A percentile compares a stretch with the other conserved stretches of the same genome.
These are phyloP conservation scores for Macrophomina pseudophaseolina DNA, from an alignment of 2,329 filamentous ascomycete genomes.

Conservation along the genomic window DNA sequence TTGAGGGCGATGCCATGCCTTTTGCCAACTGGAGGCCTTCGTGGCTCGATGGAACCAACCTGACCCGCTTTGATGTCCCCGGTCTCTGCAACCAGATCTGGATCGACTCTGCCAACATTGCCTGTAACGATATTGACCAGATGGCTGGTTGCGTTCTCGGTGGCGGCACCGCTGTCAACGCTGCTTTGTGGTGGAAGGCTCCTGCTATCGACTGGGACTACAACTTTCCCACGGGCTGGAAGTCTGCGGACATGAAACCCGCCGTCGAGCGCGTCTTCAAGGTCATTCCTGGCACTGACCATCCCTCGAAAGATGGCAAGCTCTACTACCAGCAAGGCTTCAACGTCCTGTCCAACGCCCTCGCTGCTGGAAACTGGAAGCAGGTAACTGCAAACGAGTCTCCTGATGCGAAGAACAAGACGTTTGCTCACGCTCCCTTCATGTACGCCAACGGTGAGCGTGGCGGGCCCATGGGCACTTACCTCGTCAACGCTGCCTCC, in stretches of 20 bases:
- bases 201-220: conserved; percentile 71
- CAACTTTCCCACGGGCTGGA: conserved; percentile 76
- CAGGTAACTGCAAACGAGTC: conserved; percentile 64
- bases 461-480: conserved; percentile 73
- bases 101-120: conserved; percentile 65
- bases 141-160: conserved; percentile 76
- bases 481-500: conserved; percentile 66
- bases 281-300: conserved; percentile 72
- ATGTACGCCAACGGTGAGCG: conserved; percentile 71
- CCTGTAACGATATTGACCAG: conserved; percentile 72
- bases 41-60: conserved; percentile 66
- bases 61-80: conserved; percentile 74
- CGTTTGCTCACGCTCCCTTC: conserved; percentile 67
- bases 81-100: conserved; percentile 75
- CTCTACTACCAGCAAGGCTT: conserved; percentile 72
- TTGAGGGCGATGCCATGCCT: conserved; percentile 59
- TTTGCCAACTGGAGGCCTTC: conserved; percentile 30
- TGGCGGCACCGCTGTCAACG: conserved; percentile 70
- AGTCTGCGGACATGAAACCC: conserved; percentile 63
- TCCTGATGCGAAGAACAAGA: conserved; percentile 68
- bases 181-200: conserved; percentile 71
- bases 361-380: conserved; percentile 66
- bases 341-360: conserved; percentile 64
- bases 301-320: conserved; percentile 69
- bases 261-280: conserved; percentile 68